A percentile compares a stretch with the other conserved stretches of the same genome.
Evolutionary conservation across 2,329 filamentous ascomycete genomes (phyloP).

Genomic region (Arthrinium phaeospermum): DNA sequence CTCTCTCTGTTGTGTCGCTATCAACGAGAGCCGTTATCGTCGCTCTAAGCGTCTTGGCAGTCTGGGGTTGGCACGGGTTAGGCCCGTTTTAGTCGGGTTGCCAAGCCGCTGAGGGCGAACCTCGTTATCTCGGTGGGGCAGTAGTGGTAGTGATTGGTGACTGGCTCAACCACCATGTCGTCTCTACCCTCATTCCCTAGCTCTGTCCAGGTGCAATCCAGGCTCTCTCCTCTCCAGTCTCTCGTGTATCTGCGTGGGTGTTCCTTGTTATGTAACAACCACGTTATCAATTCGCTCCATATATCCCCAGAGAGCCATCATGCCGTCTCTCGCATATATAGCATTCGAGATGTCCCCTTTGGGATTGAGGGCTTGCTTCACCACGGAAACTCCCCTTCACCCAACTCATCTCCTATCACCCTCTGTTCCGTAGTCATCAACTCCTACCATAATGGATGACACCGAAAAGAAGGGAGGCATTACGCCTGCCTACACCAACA

Average conservation of each 20-base stretch:
- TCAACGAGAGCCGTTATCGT: constrained; percentile 15
- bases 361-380: neutral
- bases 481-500: constrained; percentile 18
- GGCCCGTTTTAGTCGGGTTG: neutral
- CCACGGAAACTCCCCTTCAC: neutral
- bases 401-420: neutral
- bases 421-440: neutral
- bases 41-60: constrained; percentile 12
- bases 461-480: constrained; percentile 21
- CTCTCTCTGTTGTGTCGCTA: neutral
- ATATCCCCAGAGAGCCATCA: neutral
- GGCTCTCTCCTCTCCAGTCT: neutral
- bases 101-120: constrained; percentile 7
- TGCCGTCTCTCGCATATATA: constrained; percentile 7
- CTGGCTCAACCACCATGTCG: neutral
- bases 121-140: constrained; percentile 13
- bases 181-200: neutral
- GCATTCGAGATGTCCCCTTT: neutral
- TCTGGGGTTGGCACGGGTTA: neutral
- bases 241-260: neutral
- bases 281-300: constrained; percentile 11
- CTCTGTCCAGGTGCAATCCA: constrained; percentile 1
- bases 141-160: neutral
- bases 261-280: constrained; percentile 10
- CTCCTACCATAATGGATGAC: constrained; percentile 10